Percentiles rank a stretch among this genome's conserved stretches.
These are phyloP conservation scores for Eimeria praecox DNA, from an alignment of 169 alveolate genomes.

Conservation along the genomic window DNA sequence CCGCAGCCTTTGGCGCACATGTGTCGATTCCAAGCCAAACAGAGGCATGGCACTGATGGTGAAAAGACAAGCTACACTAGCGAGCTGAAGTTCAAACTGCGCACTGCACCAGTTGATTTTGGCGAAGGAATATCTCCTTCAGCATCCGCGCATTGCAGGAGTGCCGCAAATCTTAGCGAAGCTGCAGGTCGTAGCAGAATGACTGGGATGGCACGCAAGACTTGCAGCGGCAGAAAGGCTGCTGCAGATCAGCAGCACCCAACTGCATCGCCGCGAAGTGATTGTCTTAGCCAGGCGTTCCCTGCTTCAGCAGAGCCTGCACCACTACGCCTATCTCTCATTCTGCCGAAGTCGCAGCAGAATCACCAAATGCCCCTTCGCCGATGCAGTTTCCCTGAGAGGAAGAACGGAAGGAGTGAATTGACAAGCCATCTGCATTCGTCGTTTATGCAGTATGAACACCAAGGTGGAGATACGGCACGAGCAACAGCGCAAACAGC, in stretches of 20 bases:
- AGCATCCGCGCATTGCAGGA: neutral
- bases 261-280: neutral
- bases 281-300: neutral
- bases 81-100: neutral
- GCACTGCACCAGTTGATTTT: constrained; percentile 1
- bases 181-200: neutral
- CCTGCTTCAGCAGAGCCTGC: neutral
- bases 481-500: neutral
- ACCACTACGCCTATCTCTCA: constrained; percentile 39
- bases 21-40: neutral
- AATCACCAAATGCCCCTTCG: neutral
- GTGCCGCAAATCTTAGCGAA: neutral
- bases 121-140: neutral
- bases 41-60: neutral
- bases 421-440: constrained; percentile 6
- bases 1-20: neutral
- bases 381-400: neutral
- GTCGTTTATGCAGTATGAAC: neutral
- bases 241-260: neutral
- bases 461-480: neutral
- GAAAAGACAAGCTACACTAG: neutral
- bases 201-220: neutral
- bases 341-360: constrained; percentile 25
- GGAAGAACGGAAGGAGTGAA: constrained; percentile 6
- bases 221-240: constrained; percentile 23